Conservation (phyloP, 2,329 filamentous ascomycete species). For the Aspergillus fructus region DNA sequence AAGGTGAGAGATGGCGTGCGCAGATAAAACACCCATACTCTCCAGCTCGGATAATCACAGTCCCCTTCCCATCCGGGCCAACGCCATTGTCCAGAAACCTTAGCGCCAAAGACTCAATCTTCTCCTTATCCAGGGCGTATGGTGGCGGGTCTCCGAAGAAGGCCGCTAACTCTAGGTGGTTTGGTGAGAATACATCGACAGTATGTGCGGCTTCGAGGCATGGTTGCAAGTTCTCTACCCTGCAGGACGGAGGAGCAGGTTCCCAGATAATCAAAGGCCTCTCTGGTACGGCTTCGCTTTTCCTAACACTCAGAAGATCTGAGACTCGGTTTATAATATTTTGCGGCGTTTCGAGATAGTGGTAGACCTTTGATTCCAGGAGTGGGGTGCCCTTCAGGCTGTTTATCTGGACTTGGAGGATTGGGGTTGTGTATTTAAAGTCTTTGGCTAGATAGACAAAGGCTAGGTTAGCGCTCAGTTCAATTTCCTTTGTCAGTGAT, state of each 20-base stretch:
- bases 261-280: constrained; percentile 26
- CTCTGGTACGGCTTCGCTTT: constrained; percentile 7
- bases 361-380: constrained; percentile 16
- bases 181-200: constrained; percentile 39
- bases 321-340: constrained; percentile 12
- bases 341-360: constrained; percentile 21
- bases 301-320: constrained; percentile 19
- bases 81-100: constrained; percentile 15
- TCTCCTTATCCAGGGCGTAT: background rate
- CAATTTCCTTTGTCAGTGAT: too few relatives aligned
- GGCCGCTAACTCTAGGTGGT: constrained; percentile 36
- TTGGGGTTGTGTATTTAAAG: constrained; percentile 24
- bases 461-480: too few relatives aligned
- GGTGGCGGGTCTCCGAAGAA: constrained; percentile 17
- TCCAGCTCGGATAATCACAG: constrained; percentile 31
- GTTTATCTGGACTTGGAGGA: constrained; percentile 15
- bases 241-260: constrained; percentile 21
- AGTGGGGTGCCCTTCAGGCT: constrained; percentile 8
- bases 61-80: constrained; percentile 16
- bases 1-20: constrained; percentile 3
- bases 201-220: constrained; percentile 16
- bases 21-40: constrained; percentile 30
- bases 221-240: constrained; percentile 22
- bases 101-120: constrained; percentile 16
- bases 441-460: constrained; percentile 16